Evolutionary conservation across 2,329 filamentous ascomycete species (phyloP), one percentile per base, ranked within the genome.

Genomic region (Xylariaceae sp.): DNA sequence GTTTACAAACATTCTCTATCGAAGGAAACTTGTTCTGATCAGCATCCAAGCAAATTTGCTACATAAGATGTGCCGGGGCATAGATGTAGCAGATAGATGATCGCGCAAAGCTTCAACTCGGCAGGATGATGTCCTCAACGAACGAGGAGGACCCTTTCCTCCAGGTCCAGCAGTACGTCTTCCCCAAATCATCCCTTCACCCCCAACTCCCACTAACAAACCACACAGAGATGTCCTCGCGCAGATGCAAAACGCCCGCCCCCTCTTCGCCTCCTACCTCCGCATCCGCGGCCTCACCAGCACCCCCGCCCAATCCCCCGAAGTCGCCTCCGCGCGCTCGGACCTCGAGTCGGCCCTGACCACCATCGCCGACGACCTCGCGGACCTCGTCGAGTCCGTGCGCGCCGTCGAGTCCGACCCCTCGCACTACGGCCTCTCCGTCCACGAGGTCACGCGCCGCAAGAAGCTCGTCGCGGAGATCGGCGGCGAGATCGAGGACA

Each of bases 221-320:
- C 3, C 1, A 30, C 10, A 7, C 72, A 96, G 92, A 76, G 94
- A 99, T 77, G 90, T 97, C 67, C 87, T 96, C 66, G 78, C 86
- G 64, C 89, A 95, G 62, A 86, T 99, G 64, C 83, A 88, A 66
- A 85, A 85, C 11, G 89, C 90, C 56, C 88, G 93, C 8, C 88
- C 92, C 55, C 86, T 97, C 59, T 97, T 97, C 80, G 87, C 89
- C 64, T 97, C 92, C 13, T 99, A 96, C 79, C 84, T 96, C 49
- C 93, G 94, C 72, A 99, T 99, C 77, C 90, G 92, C 71, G 94
- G 92, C 51, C 87, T 96, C 30, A 84, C 87, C 60, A 87, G 87
- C 55, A 61, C 57, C 77, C 57, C 87, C 77, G 55, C 87, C 11
- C 80, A 81, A 49, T 92, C 90, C 15, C 92, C 91, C 10, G 94